A percentile compares a stretch with the other conserved stretches of the same genome.
Evolutionary conservation across 2,329 filamentous ascomycete species (phyloP).

Genomic region (Aspergillus novofumigatus): DNA sequence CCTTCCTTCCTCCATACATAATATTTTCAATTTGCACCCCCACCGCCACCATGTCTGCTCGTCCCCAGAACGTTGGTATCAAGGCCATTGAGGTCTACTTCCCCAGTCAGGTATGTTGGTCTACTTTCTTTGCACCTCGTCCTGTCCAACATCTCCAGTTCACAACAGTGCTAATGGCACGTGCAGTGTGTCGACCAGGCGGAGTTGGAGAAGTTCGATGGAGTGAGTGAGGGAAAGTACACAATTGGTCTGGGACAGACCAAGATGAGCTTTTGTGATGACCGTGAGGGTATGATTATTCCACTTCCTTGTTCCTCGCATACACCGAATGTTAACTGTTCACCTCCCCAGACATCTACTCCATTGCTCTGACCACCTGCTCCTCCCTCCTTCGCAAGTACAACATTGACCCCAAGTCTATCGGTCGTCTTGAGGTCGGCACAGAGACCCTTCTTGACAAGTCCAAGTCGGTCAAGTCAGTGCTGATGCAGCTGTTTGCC

Average conservation of each 20-base stretch:
- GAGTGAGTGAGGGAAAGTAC: slow-evolving; percentile 77
- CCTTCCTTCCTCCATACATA: slow-evolving; percentile 7
- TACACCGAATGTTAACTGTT: slow-evolving; percentile 5
- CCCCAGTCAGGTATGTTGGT: slow-evolving; percentile 69
- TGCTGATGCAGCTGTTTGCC: slow-evolving; percentile 80
- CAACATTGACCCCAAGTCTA: slow-evolving; percentile 71
- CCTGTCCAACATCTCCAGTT: slow-evolving; percentile 7
- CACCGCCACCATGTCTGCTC: slow-evolving; percentile 59
- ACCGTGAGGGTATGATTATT: slow-evolving; percentile 66
- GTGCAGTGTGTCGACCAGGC: slow-evolving; percentile 74
- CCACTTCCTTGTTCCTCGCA: not conserved
- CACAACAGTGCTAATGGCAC: slow-evolving; percentile 11
- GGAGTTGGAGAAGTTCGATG: slow-evolving; percentile 83
- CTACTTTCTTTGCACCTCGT: not conserved
- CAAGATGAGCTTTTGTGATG: slow-evolving; percentile 89
- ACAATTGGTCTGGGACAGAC: slow-evolving; percentile 88
- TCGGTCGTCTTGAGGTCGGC: slow-evolving; percentile 78
- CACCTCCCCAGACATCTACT: slow-evolving; percentile 70
- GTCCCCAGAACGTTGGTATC: slow-evolving; percentile 84
- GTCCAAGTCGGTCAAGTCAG: slow-evolving; percentile 86
- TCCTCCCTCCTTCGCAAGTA: slow-evolving; percentile 78
- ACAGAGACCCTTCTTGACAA: slow-evolving; percentile 85
- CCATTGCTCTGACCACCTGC: slow-evolving; percentile 71
- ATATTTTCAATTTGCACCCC: slow-evolving; percentile 7
- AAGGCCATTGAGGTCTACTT: slow-evolving; percentile 92